A percentile compares a stretch with the other conserved stretches of the same genome.
These are phyloP conservation scores for Neurospora sp. DNA, from an alignment of 495 filamentous ascomycete genomes.

Conservation along the genomic window DNA sequence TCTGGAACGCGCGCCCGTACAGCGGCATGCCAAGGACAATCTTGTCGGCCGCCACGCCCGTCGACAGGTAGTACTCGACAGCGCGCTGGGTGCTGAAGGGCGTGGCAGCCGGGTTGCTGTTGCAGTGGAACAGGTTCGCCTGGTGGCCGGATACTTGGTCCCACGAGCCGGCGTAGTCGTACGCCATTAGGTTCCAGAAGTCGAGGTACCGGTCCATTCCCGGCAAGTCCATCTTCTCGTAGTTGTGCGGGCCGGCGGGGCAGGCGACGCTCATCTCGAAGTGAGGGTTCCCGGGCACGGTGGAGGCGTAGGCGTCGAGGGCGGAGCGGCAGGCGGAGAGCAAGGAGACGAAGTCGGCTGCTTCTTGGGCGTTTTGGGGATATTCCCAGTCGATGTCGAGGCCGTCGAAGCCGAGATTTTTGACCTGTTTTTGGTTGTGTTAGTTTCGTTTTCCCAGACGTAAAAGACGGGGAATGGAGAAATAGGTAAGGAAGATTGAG, in stretches of 20 bases:
- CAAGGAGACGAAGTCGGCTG: constrained; percentile 64
- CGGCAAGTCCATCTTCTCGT: constrained; percentile 57
- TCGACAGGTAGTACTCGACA: constrained; percentile 53
- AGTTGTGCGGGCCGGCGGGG: constrained; percentile 57
- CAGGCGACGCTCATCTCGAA: constrained; percentile 80
- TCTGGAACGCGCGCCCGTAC: constrained; percentile 77
- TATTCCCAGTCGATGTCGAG: constrained; percentile 60
- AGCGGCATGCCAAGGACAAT: constrained; percentile 87
- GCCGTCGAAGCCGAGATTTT: constrained; percentile 50
- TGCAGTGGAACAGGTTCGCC: constrained; percentile 61
- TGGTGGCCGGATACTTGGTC: constrained; percentile 65
- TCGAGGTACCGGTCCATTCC: constrained; percentile 77
- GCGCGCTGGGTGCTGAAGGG: constrained; percentile 68
- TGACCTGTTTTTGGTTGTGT: constrained; percentile 26
- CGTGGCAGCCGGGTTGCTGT: constrained; percentile 47
- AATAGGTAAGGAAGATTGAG: background rate
- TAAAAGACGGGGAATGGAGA: background rate
- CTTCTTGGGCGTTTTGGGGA: constrained; percentile 47
- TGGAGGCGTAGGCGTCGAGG: constrained; percentile 47
- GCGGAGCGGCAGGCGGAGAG: constrained; percentile 55
- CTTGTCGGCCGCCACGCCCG: constrained; percentile 55
- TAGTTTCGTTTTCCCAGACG: background rate
- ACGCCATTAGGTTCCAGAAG: constrained; percentile 92
- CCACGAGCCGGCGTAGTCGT: constrained; percentile 75
- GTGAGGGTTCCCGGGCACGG: constrained; percentile 39